These are phyloP conservation scores for Lentinus brumalis DNA, from an alignment of 768 basidiomycete species.

Conservation along the genomic window DNA sequence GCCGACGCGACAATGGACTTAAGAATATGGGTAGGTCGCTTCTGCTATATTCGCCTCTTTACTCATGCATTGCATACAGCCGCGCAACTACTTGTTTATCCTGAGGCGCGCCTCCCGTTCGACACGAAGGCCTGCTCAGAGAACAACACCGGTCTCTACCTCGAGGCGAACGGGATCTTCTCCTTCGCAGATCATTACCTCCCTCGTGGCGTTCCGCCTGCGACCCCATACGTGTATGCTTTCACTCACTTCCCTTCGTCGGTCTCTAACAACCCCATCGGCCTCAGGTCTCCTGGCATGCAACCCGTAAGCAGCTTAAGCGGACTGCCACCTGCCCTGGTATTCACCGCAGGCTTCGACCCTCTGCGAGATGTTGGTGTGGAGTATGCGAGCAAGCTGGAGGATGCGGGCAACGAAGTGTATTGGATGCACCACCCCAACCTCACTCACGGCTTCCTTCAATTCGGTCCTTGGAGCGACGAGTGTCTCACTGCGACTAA, in stretches of 20 bases:
- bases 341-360: constrained; percentile 12
- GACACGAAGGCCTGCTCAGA: constrained; percentile 12
- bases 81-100: constrained; percentile 12
- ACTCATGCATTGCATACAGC: neutral
- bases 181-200: constrained; percentile 12
- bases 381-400: constrained; percentile 15
- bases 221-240: constrained; percentile 4
- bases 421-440: constrained; percentile 11
- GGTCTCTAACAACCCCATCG: neutral
- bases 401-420: constrained; percentile 9
- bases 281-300: constrained; percentile 6
- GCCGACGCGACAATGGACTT: constrained; percentile 6
- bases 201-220: constrained; percentile 7
- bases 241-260: neutral
- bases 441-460: constrained; percentile 18
- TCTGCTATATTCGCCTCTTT: neutral
- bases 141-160: constrained; percentile 17
- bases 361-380: constrained; percentile 17
- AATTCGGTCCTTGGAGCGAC: constrained; percentile 17
- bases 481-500: constrained; percentile 7
- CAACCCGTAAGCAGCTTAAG: neutral
- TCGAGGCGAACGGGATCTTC: constrained; percentile 16
- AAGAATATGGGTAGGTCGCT: constrained; percentile 6
- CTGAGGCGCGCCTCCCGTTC: constrained; percentile 12
- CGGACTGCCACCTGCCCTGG: constrained; percentile 1